Percentiles rank a stretch among this genome's conserved stretches.
Conservation (phyloP, 371 early-diverging fungal genomes). For the Dinochytrium kinnereticum region DNA sequence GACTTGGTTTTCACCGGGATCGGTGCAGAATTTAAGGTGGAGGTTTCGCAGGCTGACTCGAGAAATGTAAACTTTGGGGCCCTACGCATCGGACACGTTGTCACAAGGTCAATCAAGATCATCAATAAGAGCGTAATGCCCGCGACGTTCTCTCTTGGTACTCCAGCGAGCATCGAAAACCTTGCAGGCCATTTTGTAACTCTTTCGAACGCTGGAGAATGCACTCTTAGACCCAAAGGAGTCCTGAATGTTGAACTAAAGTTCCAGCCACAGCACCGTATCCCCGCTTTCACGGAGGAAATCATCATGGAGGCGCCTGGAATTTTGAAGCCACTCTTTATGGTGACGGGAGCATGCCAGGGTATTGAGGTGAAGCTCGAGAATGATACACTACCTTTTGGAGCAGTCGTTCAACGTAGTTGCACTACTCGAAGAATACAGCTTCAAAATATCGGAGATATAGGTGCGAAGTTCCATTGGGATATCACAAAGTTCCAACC, state of each 20-base stretch:
- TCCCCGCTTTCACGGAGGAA: conserved; percentile 57
- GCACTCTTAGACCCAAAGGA: conserved; percentile 49
- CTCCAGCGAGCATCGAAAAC: conserved; percentile 37
- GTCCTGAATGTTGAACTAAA: conserved; percentile 46
- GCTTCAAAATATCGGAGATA: conserved; percentile 59
- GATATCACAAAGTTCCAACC: conserved; percentile 49
- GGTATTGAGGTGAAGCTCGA: conserved; percentile 60
- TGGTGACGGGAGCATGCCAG: conserved; percentile 58
- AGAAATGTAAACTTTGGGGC: conserved; percentile 57
- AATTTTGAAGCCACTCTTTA: conserved; percentile 41
- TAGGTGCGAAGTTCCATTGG: conserved; percentile 60
- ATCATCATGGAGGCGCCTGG: conserved; percentile 50
- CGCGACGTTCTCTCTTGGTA: conserved; percentile 50
- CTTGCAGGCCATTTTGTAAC: conserved; percentile 36
- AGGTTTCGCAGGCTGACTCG: conserved; percentile 40
- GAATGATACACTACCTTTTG: conserved; percentile 59
- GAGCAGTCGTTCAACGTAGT: conserved; percentile 58
- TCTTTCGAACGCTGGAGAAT: conserved; percentile 25
- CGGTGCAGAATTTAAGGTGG: conserved; percentile 51
- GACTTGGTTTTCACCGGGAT: conserved; percentile 49
- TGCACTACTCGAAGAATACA: conserved; percentile 53
- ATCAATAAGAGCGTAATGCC: conserved; percentile 55
- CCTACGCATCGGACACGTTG: conserved; percentile 48
- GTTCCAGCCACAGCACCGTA: conserved; percentile 53
- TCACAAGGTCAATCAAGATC: conserved; percentile 42